phyloP scores from a whole-genome alignment of 768 basidiomycete genomes.

The Naganishia vishniacii region DNA sequence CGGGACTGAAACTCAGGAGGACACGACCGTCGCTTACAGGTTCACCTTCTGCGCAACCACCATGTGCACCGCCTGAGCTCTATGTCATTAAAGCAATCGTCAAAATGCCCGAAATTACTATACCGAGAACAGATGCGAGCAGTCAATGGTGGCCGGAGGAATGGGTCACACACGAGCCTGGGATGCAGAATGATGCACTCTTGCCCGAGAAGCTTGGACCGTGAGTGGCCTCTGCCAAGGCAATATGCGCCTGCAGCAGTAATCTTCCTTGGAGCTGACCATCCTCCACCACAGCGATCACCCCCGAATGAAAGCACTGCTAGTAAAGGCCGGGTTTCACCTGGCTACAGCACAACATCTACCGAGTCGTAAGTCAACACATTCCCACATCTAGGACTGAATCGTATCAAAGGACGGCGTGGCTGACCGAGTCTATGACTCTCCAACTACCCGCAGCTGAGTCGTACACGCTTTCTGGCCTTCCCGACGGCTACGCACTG shows the following conservation, averaged over 20 bases:
- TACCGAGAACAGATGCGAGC: slow-evolving; percentile 1
- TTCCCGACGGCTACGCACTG: slow-evolving; percentile 10
- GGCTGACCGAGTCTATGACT: too few relatives aligned
- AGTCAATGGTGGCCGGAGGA: slow-evolving; percentile 7
- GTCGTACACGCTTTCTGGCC: background rate
- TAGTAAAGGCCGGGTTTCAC: background rate
- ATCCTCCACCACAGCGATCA: background rate
- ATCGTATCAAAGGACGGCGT: too few relatives aligned
- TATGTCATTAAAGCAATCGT: background rate
- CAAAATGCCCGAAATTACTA: slow-evolving; percentile 1
- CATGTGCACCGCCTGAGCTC: background rate
- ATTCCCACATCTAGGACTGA: background rate
- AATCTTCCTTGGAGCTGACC: background rate
- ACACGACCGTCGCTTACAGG: too few relatives aligned
- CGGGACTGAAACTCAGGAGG: too few relatives aligned
- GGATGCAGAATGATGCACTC: slow-evolving; percentile 3
- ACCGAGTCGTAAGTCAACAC: background rate
- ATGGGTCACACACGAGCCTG: background rate
- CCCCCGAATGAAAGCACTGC: background rate
- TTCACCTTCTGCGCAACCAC: too few relatives aligned
- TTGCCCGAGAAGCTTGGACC: slow-evolving; percentile 12
- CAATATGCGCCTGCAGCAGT: background rate
- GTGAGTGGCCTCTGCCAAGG: slow-evolving; percentile 1
- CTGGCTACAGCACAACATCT: background rate
- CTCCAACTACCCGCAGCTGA: background rate